phyloP scores from a whole-genome alignment of 495 filamentous ascomycete species.

The Corynascus novoguineensis region DNA sequence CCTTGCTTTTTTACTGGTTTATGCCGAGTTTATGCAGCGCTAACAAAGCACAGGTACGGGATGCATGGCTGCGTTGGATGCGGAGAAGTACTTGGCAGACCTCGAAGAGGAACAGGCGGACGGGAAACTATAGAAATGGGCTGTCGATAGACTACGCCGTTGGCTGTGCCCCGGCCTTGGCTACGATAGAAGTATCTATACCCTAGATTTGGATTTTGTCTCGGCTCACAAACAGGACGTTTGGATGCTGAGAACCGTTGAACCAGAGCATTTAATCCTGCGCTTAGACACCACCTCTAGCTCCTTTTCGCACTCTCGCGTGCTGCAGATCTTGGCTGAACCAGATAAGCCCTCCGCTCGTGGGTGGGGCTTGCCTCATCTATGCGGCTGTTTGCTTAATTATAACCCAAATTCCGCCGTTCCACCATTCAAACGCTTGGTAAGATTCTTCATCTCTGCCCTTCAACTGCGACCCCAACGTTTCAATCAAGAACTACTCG shows the following conservation, averaged over 20 bases:
- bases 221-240: not conserved
- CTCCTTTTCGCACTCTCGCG: too few relatives aligned
- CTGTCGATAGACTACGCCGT: slow-evolving; percentile 7
- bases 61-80: slow-evolving; percentile 90
- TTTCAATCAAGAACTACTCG: not conserved
- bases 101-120: slow-evolving; percentile 50
- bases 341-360: too few relatives aligned
- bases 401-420: too few relatives aligned
- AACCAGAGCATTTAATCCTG: too few relatives aligned
- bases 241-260: not conserved
- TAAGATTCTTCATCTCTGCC: not conserved
- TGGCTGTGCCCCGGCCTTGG: not conserved
- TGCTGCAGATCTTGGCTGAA: too few relatives aligned
- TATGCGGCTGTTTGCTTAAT: too few relatives aligned
- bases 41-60: slow-evolving; percentile 64
- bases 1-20: too few relatives aligned
- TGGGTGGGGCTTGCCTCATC: too few relatives aligned
- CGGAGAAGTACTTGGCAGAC: slow-evolving; percentile 85
- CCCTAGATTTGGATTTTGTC: not conserved
- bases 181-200: slow-evolving; percentile 2
- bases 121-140: slow-evolving; percentile 21
- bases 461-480: not conserved
- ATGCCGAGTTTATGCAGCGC: slow-evolving; percentile 13
- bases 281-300: too few relatives aligned
- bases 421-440: too few relatives aligned